Evolutionary conservation across 2,329 filamentous ascomycete species (phyloP).

Genomic region (Geoglossum cookeanum): DNA sequence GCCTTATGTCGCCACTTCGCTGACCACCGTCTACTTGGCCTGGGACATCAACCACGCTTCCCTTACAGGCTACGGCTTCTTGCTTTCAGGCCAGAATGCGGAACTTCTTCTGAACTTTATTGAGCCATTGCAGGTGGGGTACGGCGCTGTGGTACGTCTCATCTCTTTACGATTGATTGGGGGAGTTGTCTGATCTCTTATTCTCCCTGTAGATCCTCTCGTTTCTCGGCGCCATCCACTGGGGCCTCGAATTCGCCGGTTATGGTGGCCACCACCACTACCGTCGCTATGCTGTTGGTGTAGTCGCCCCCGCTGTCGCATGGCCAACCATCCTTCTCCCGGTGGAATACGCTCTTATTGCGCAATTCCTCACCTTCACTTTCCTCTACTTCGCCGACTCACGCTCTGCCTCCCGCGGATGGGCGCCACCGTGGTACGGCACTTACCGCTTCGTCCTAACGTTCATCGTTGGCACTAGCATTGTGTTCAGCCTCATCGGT

Average conservation of each 20-base stretch:
- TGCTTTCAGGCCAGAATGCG: constrained; percentile 53
- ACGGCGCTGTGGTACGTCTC: constrained; percentile 59
- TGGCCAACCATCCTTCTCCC: constrained; percentile 83
- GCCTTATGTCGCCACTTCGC: constrained; percentile 69
- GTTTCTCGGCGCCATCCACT: constrained; percentile 85
- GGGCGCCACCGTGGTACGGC: constrained; percentile 70
- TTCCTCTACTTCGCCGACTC: constrained; percentile 73
- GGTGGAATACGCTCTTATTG: constrained; percentile 65
- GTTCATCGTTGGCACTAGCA: constrained; percentile 67
- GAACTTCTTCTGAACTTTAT: constrained; percentile 52
- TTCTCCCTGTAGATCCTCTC: constrained; percentile 51
- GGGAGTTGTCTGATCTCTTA: background rate
- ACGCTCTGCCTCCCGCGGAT: constrained; percentile 51
- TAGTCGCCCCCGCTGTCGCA: constrained; percentile 59
- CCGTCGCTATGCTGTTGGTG: constrained; percentile 65
- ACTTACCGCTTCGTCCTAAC: constrained; percentile 86
- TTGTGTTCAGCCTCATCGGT: constrained; percentile 63
- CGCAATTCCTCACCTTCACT: constrained; percentile 71
- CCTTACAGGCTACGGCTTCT: constrained; percentile 37
- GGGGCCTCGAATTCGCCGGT: constrained; percentile 72
- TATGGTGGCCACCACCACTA: constrained; percentile 49
- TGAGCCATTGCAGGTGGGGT: constrained; percentile 78
- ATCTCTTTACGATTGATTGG: background rate
- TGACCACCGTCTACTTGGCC: constrained; percentile 63
- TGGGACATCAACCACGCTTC: constrained; percentile 61